Evolutionary conservation across 176 grass and related monocot genomes (phyloP).

Genomic region (Typha latifolia): DNA sequence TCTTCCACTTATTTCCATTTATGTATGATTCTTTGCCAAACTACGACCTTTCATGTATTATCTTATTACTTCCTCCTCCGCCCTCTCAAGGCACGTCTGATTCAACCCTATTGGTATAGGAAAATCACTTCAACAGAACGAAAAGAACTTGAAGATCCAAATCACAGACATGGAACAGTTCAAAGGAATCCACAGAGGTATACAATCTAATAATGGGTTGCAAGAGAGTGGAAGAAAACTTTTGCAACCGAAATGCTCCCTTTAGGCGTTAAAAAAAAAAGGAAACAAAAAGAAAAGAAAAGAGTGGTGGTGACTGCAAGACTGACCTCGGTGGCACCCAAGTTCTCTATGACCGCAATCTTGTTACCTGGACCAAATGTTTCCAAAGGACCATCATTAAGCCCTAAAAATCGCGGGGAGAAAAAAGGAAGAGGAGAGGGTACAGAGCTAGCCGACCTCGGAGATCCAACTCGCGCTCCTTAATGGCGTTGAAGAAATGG

Average conservation of each 20-base stretch:
- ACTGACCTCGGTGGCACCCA: slow-evolving; percentile 89
- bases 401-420: slow-evolving; percentile 18
- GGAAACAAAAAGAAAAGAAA: too few species aligned
- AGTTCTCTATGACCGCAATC: slow-evolving; percentile 85
- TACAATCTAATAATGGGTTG: background rate
- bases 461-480: slow-evolving; percentile 89
- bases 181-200: background rate
- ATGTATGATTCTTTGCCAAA: background rate
- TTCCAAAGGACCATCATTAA: background rate
- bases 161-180: background rate
- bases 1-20: too few species aligned
- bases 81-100: too few species aligned
- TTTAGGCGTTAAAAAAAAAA: too few species aligned
- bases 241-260: too few species aligned
- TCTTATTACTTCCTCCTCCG: too few species aligned
- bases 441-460: slow-evolving; percentile 27
- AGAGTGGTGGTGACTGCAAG: background rate
- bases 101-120: too few species aligned
- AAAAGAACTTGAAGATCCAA: too few species aligned
- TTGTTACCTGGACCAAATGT: slow-evolving; percentile 57
- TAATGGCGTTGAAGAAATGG: slow-evolving; percentile 97
- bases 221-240: background rate
- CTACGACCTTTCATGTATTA: background rate
- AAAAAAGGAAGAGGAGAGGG: background rate
- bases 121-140: background rate